Base-by-base conservation (phyloP, 257 asterid species). In the Verbascum thapsus region DNA sequence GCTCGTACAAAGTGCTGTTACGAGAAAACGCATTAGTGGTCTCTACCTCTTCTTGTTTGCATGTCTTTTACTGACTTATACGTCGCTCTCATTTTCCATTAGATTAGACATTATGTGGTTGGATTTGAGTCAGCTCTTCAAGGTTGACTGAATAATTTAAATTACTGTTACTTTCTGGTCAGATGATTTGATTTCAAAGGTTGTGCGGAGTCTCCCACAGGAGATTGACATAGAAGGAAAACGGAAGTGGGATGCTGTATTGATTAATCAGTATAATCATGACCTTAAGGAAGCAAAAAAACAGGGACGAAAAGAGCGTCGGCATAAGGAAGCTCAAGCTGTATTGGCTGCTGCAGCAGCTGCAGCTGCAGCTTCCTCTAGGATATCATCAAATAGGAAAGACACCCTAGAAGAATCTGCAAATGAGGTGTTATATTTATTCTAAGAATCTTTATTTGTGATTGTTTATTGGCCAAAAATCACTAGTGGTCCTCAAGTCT, bases 331-430 rank as follows among this genome's bases (percentile, higher is more conserved):
- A 76, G 99, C 97, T 59, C 97, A 89, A 81, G 97, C 94, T 69
- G 84, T 90, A 30, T 72, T 94, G 82, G 96, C 96, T 42, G 99
- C 99, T 70, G 99, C 99, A 50, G 84, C 99, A 70, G 99, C 99
- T 53, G 99, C 97, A 20, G 99, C 95, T 58, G 99, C 97, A 19
- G 86, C 96, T 61, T 94, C 99, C 39, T 87, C 99, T 64, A 76
- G 99, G 81, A 67, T 56, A 61, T 84, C 94, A 40, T 83, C 99
- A 45, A 54, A 79, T 70, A 84, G 99, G 83, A 94, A 87, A 80
- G 99, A 94, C 53, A 16, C 77, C 58, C 66, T 78, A 22, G 97
- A 87, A 66, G 97, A 87, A 63, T 68, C 90, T 75, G 67, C 76
- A 17, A 79, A 74, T 37, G 81, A 58, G 57, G 89, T 26, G 97